Percentiles rank a stretch among this genome's conserved stretches.
These are phyloP conservation scores for Crotalaria pallida DNA, from an alignment of 306 rosid species.

Conservation along the genomic window DNA sequence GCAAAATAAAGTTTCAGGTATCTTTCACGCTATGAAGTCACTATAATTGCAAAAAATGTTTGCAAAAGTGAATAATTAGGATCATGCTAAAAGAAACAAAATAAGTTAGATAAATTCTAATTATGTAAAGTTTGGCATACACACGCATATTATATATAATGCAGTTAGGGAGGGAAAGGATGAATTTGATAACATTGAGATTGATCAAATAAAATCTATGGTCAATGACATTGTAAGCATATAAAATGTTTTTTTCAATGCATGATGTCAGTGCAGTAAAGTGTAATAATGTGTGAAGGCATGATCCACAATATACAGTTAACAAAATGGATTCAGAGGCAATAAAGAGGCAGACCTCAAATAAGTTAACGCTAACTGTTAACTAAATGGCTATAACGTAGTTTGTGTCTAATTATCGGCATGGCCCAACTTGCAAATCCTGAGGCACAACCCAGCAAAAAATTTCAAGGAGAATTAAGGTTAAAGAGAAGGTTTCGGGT, in stretches of 20 bases:
- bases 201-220: too few species aligned
- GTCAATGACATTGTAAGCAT: not conserved
- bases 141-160: too few species aligned
- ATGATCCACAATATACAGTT: not conserved
- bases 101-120: not conserved
- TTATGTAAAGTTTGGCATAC: not conserved
- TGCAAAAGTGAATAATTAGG: slow-evolving; percentile 1
- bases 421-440: not conserved
- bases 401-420: not conserved
- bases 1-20: too few species aligned
- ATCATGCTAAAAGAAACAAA: not conserved
- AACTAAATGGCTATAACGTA: not conserved
- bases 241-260: not conserved
- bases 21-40: too few species aligned
- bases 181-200: too few species aligned
- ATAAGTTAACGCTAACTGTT: not conserved
- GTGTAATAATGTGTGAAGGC: not conserved
- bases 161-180: too few species aligned
- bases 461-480: too few species aligned
- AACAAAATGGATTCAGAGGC: not conserved
- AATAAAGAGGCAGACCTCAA: not conserved
- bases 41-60: too few species aligned
- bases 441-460: not conserved
- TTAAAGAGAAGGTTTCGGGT: too few species aligned
- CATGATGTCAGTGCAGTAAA: not conserved